Evolutionary conservation across 306 rosid species (phyloP), one percentile per base, ranked within the genome.

Genomic region (Vicia faba): DNA sequence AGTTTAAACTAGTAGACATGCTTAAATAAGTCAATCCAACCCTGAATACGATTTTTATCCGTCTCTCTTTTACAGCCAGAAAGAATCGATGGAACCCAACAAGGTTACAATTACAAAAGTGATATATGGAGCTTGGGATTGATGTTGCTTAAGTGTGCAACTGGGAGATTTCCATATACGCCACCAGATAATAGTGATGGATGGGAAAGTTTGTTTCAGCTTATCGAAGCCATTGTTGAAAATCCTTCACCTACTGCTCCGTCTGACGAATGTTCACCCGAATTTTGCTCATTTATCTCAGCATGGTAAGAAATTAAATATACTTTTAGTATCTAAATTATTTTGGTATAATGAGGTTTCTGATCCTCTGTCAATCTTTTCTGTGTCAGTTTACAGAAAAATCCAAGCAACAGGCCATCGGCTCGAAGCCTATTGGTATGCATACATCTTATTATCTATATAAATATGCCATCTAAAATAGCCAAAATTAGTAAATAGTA

Each of bases 121-220:
- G 99, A 93, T 80, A 90, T 93, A 54, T 93, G 99, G 99, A 90
- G 99, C 76, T 78, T 89, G 61, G 97, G 99, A 44, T 76, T 93
- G 63, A 81, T 90, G 55, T 65, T 93, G 66, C 97, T 93, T 29
- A 87, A 84, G 83, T 88, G 97, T 64, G 99, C 99, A 18, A 90
- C 87, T 0, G 99, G 99, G 36, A 19, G 26, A 61, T 93, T 93
- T 75, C 97, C 99, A n/a, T 93, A 90, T 86, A 64, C 71, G 39
- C 99, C 99, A 19, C 91, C 89, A 1, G 96, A 86, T 80, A 85
- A 85, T 70, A 68, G 44, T 64, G 86, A 75, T 74, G 81, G 73
- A 66, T 93, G 99, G 99, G 79, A 68, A 55, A 90, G 69, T 77
- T 73, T 93, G 53, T 90, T 82, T 74, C 95, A 88, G 82, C 99